Percentiles rank a stretch among this genome's conserved stretches.
phyloP scores from a whole-genome alignment of 1,284 basidiomycete species.

The Amylostereum areolatum region DNA sequence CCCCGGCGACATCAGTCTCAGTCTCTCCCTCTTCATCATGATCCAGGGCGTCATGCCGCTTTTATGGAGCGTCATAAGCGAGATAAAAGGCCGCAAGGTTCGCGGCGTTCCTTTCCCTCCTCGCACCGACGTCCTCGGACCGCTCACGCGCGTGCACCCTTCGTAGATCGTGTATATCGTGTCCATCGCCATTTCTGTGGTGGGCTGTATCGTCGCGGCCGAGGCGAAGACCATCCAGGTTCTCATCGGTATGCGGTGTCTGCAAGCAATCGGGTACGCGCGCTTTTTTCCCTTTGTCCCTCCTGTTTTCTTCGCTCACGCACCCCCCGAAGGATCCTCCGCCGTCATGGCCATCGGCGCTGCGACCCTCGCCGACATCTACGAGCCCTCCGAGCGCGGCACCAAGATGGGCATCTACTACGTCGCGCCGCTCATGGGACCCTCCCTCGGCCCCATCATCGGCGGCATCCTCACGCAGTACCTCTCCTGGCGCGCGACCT shows the following conservation, averaged over 20 bases:
- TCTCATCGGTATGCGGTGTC: conserved; percentile 67
- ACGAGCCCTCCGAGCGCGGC: conserved; percentile 73
- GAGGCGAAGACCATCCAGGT: conserved; percentile 58
- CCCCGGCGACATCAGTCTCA: conserved; percentile 64
- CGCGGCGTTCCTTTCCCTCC: conserved; percentile 12
- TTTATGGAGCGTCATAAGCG: conserved; percentile 68
- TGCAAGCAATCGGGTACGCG: conserved; percentile 61
- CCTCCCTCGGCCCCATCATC: conserved; percentile 65
- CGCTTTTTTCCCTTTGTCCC: neutral
- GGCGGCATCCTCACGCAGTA: conserved; percentile 66
- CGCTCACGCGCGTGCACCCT: conserved; percentile 1
- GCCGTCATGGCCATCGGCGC: conserved; percentile 78
- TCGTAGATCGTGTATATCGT: conserved; percentile 58
- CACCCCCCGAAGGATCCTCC: conserved; percentile 3
- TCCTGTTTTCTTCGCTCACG: neutral
- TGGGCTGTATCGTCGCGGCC: conserved; percentile 61
- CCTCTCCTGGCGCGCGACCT: conserved; percentile 72
- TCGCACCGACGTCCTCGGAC: neutral
- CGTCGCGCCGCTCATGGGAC: conserved; percentile 36
- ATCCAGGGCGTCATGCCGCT: conserved; percentile 68
- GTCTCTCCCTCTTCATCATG: conserved; percentile 73
- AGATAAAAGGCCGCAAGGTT: conserved; percentile 78
- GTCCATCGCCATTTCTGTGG: conserved; percentile 53
- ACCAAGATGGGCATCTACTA: conserved; percentile 78
- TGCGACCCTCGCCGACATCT: conserved; percentile 78